Evolutionary conservation across 345 rosid species (phyloP), one percentile per base, ranked within the genome.

Genomic region (Trapa incisa): DNA sequence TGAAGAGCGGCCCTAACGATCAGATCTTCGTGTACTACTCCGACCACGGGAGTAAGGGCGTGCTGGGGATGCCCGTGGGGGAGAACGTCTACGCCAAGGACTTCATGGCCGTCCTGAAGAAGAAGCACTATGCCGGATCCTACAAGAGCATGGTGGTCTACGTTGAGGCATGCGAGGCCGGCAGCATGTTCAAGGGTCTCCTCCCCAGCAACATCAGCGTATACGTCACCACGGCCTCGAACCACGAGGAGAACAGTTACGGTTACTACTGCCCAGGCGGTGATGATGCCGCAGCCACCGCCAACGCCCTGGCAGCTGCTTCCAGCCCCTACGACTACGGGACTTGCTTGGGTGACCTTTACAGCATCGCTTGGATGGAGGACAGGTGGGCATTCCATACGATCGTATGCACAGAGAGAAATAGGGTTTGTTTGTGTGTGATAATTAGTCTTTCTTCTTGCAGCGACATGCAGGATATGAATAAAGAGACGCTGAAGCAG

Each of bases 361-460:
- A 85, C 67, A 89, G 96, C 75, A 62, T 87, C 72, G 77, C 96
- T 65, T 89, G 96, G 96, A 65, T 87, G 83, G 96, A 89, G 75
- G 91, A 89, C 75, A 79, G 92, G 96, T 88, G 67, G 2, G 43
- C 6, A 37, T 22, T 22, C 29, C 29, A 22, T 22, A 22, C 29
- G 29, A 22, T 22, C 29, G 29, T 22, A 22, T 22, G 29, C 29
- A 22, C 29, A 22, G 29, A 22, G 29, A 50, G n/a, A 50, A 22
- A 13, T 54, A 0, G 22, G 17, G 32, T 54, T 54, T 5, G 0
- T n/a, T 1, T 36, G 36, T 14, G 32, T 47, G 16, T 47, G 33
- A 8, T 37, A 6, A 42, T 47, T 38, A 33, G 6, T 4, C 9
- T 47, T 47, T 37, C 41, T 15, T 10, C 11, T 35, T 22, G 66